Base-by-base conservation (phyloP, 805 yeast genomes). In the Candida sakaeoensis region DNA sequence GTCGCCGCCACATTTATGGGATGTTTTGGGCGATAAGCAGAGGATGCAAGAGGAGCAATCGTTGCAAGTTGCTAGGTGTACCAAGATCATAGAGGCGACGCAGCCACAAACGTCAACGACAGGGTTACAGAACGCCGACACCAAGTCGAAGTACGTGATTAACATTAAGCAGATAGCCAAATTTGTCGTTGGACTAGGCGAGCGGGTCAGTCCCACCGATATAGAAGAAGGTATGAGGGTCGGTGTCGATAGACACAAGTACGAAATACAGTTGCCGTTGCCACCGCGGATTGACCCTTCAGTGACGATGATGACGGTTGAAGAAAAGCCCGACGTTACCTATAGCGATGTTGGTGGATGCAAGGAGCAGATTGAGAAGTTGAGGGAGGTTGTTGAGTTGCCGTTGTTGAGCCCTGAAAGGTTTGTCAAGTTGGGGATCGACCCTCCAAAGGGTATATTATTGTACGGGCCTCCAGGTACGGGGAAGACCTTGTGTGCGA, bases 281-380 rank as follows among this genome's bases (percentile, higher is more conserved):
- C 99, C 99, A 8, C 99, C 99, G 41, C 75, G 95, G 57, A 93
- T 93, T 59, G 99, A 93, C 63, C 98, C 99, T 10, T 78, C 89
- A 28, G 99, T 93, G 40, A 93, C 99, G 5, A 93, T 93, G 99
- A 93, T 93, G 99, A 91, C 98, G 2, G 99, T 93, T 35, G 99
- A 93, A 65, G 99, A 93, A 67, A 93, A 93, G 63, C 99, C 99
- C 10, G 99, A 93, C 65, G 98, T 93, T 27, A 93, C 99, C 1
- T 93, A 93, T 64, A 86, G 95, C 46, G 99, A 93, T 61, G 90
- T 93, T 47, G 99, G 99, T 53, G 99, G 99, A 27, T 88, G 96
- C 62, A 93, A 93, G 70, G 98, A 93, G 47, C 99, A 93, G 64
- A 91, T 93, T 55, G 99, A 93, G 62, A 90, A 91, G 64, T 73